Evolutionary conservation across 2,329 filamentous ascomycete species (phyloP).

Genomic region (Aureobasidium sp.): DNA sequence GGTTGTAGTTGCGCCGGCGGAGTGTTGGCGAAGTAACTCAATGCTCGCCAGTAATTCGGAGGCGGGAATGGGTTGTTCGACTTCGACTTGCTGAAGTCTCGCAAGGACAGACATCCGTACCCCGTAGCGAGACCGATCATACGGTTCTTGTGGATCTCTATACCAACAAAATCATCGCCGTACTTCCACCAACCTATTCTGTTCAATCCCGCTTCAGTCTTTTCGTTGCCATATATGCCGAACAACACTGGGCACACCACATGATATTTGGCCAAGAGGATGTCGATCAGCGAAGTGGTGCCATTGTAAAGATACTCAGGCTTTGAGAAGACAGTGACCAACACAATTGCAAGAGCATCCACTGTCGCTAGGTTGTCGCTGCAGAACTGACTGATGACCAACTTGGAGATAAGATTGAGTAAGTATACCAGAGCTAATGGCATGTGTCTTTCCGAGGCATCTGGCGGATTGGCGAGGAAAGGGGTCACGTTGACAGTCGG

Average conservation of each 20-base stretch:
- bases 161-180: constrained; percentile 47
- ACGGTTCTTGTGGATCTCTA: constrained; percentile 69
- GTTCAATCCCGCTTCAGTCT: constrained; percentile 57
- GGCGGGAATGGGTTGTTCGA: constrained; percentile 69
- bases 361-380: constrained; percentile 43
- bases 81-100: constrained; percentile 67
- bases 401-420: constrained; percentile 69
- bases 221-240: constrained; percentile 70
- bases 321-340: constrained; percentile 66
- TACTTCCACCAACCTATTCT: constrained; percentile 66
- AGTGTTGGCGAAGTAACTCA: constrained; percentile 71
- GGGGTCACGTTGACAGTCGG: constrained; percentile 25
- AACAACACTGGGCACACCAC: constrained; percentile 77
- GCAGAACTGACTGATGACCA: constrained; percentile 56
- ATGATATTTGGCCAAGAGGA: constrained; percentile 81
- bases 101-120: constrained; percentile 73
- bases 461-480: constrained; percentile 35
- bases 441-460: constrained; percentile 40
- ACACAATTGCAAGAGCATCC: constrained; percentile 71
- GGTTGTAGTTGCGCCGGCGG: constrained; percentile 46
- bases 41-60: constrained; percentile 71
- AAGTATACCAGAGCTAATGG: constrained; percentile 66
- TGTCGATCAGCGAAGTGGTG: constrained; percentile 61
- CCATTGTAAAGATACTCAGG: constrained; percentile 52
- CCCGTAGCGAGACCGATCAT: constrained; percentile 81